Percentiles rank a stretch among this genome's conserved stretches.
Evolutionary conservation across 176 grass and related monocot genomes (phyloP).

Genomic region (Triticum urartu): DNA sequence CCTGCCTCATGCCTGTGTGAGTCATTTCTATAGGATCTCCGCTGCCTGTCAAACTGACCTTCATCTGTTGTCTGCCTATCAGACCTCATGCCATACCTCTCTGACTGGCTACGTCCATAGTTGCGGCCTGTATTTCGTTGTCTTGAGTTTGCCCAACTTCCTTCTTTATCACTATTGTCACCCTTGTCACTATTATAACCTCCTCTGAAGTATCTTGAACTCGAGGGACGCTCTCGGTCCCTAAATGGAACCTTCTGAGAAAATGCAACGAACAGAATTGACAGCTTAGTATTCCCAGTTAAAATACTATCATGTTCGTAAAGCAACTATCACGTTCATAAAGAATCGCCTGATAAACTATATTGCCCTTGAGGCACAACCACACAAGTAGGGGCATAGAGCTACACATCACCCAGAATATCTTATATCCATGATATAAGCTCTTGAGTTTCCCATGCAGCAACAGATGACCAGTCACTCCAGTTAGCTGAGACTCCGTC

Average conservation of each 20-base stretch:
- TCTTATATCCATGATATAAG: conserved; percentile 19
- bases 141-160: conserved; percentile 67
- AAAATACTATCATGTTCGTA: conserved; percentile 16
- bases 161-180: conserved; percentile 68
- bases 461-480: neutral
- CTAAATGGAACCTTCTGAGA: conserved; percentile 66
- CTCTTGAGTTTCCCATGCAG: conserved; percentile 10
- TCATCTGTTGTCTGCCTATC: conserved; percentile 47
- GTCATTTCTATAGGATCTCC: conserved; percentile 66
- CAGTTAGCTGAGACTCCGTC: conserved; percentile 9
- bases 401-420: neutral
- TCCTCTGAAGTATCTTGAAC: conserved; percentile 75
- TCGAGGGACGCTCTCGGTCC: conserved; percentile 56
- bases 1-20: conserved; percentile 57
- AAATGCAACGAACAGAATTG: conserved; percentile 29
- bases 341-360: conserved; percentile 1
- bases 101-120: conserved; percentile 56
- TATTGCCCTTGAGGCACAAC: conserved; percentile 1
- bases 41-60: conserved; percentile 58
- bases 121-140: conserved; percentile 47
- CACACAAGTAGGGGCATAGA: neutral
- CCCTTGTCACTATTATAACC: conserved; percentile 54
- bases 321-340: conserved; percentile 24
- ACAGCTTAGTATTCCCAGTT: conserved; percentile 32
- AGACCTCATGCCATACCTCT: conserved; percentile 51